Percentiles rank a stretch among this genome's conserved stretches.
Conservation (phyloP, 441 rosid genomes). For the Syzygium syzygioides region DNA sequence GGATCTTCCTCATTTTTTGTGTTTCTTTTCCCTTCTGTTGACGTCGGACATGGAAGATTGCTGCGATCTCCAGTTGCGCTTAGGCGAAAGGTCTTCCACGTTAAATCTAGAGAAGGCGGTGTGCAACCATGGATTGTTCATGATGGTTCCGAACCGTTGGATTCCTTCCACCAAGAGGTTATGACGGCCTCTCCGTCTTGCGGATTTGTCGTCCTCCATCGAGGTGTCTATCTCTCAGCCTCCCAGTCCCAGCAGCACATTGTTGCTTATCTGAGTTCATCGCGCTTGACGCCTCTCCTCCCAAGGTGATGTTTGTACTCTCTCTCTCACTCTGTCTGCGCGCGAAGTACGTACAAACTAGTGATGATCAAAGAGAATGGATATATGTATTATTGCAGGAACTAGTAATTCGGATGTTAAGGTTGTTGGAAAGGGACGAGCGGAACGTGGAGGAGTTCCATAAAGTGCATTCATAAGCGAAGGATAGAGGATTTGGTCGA, state of each 20-base stretch:
- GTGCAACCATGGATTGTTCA: constrained; percentile 63
- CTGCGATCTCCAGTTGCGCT: not conserved
- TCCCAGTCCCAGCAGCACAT: not conserved
- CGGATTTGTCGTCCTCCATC: constrained; percentile 6
- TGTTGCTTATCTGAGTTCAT: not conserved
- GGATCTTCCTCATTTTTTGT: not conserved
- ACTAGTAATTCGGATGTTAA: constrained; percentile 49
- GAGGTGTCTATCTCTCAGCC: constrained; percentile 32
- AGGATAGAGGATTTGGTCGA: constrained; percentile 29
- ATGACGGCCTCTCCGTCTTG: constrained; percentile 29
- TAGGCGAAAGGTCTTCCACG: not conserved
- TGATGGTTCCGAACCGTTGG: constrained; percentile 59
- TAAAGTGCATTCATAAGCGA: constrained; percentile 25
- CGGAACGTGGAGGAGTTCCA: constrained; percentile 29
- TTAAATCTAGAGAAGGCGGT: constrained; percentile 41
- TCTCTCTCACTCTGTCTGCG: not conserved
- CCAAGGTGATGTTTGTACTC: constrained; percentile 3
- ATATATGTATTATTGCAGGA: not conserved
- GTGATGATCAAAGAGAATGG: not conserved
- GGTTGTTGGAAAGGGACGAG: constrained; percentile 31
- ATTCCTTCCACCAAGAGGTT: constrained; percentile 26
- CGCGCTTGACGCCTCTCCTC: not conserved
- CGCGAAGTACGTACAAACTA: not conserved
- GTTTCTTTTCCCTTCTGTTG: not conserved
- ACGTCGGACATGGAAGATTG: not conserved